Evolutionary conservation across 2,329 filamentous ascomycete genomes (phyloP).

Genomic region (Aspergillus calidoustus): DNA sequence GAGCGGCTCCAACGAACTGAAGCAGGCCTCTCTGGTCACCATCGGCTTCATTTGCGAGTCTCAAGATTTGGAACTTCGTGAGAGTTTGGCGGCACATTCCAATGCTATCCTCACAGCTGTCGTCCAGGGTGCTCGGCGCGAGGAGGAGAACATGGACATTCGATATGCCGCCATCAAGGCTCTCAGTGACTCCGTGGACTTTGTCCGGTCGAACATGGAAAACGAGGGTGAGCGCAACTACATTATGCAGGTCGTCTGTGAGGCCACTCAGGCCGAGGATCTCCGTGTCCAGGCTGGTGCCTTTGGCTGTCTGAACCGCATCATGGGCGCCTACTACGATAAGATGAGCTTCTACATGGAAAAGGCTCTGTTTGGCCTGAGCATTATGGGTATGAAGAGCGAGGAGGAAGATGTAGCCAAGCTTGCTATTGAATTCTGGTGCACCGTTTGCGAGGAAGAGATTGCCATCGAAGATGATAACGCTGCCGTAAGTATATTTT

Average conservation of each 20-base stretch:
- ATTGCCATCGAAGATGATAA: slow-evolving; percentile 98
- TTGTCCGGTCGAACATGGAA: slow-evolving; percentile 97
- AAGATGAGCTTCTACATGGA: slow-evolving; percentile 99
- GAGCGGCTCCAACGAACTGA: slow-evolving; percentile 81
- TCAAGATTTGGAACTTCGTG: slow-evolving; percentile 83
- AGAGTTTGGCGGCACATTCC: slow-evolving; percentile 81
- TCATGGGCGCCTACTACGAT: slow-evolving; percentile 98
- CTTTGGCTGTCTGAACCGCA: slow-evolving; percentile 96
- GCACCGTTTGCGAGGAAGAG: slow-evolving; percentile 99
- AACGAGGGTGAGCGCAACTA: slow-evolving; percentile 99
- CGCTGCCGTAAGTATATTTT: slow-evolving; percentile 64
- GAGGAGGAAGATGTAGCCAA: slow-evolving; percentile 98
- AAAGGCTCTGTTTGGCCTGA: slow-evolving; percentile 96
- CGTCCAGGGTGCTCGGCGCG: slow-evolving; percentile 94
- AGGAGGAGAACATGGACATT: slow-evolving; percentile 90
- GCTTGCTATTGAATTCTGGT: slow-evolving; percentile 98
- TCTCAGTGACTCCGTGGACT: slow-evolving; percentile 94
- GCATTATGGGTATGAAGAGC: slow-evolving; percentile 98
- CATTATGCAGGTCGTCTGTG: slow-evolving; percentile 99
- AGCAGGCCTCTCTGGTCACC: slow-evolving; percentile 92
- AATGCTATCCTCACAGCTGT: slow-evolving; percentile 98
- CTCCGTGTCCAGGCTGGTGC: slow-evolving; percentile 91
- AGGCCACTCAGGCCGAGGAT: slow-evolving; percentile 94
- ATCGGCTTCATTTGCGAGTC: slow-evolving; percentile 99
- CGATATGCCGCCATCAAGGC: slow-evolving; percentile 91